These are phyloP conservation scores for Lipomyces yarrowii DNA, from an alignment of 1,139 yeast species.

Conservation along the genomic window DNA sequence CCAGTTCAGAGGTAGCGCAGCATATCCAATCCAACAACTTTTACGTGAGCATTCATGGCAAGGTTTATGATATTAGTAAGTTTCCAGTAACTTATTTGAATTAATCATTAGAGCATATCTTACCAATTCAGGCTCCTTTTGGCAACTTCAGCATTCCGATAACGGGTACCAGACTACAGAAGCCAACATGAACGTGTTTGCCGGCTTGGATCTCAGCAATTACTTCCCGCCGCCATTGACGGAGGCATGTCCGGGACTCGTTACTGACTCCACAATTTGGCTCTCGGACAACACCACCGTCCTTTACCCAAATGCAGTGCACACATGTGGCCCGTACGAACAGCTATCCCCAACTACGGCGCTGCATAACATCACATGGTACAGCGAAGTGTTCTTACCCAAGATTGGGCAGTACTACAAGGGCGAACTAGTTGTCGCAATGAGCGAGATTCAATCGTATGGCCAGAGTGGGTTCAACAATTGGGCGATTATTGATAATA, in stretches of 20 bases:
- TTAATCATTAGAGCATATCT: background rate
- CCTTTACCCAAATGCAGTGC: slow-evolving; percentile 40
- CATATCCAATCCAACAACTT: slow-evolving; percentile 46
- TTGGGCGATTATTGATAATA: slow-evolving; percentile 42
- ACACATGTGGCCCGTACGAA: slow-evolving; percentile 40
- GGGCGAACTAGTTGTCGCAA: slow-evolving; percentile 46
- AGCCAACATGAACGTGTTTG: slow-evolving; percentile 43
- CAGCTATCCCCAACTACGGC: slow-evolving; percentile 38
- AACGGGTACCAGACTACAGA: slow-evolving; percentile 40
- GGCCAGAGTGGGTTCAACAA: slow-evolving; percentile 37
- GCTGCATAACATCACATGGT: slow-evolving; percentile 45
- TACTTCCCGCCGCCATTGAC: slow-evolving; percentile 49
- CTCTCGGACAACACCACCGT: slow-evolving; percentile 40
- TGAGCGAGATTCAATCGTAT: slow-evolving; percentile 33
- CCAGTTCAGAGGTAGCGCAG: slow-evolving; percentile 42
- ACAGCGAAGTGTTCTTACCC: slow-evolving; percentile 43
- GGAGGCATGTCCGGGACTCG: slow-evolving; percentile 46
- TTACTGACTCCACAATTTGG: slow-evolving; percentile 39
- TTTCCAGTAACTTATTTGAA: slow-evolving; percentile 25
- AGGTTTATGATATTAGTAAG: slow-evolving; percentile 47
- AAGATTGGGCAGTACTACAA: slow-evolving; percentile 42
- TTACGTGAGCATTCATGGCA: slow-evolving; percentile 46
- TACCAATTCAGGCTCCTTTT: slow-evolving; percentile 43
- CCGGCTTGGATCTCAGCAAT: slow-evolving; percentile 45
- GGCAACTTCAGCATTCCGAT: slow-evolving; percentile 47